Conservation (phyloP, 2,329 filamentous ascomycete species). For the Nothopassalora personata region DNA sequence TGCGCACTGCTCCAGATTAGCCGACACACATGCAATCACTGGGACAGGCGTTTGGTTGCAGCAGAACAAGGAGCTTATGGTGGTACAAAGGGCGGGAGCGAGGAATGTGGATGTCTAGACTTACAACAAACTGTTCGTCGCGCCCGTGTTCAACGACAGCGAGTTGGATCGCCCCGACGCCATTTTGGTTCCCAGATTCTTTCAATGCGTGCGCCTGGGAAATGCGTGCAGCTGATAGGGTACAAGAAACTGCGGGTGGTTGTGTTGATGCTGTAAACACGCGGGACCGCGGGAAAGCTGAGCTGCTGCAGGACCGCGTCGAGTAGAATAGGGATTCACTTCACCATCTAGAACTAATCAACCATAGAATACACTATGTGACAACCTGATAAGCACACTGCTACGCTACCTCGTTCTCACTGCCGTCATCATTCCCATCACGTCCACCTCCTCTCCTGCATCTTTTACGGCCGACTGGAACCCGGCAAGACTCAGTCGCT, state of each 20-base stretch:
- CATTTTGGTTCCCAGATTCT: conserved; percentile 20
- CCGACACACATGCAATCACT: neutral
- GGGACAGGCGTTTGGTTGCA: neutral
- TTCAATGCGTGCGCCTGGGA: neutral
- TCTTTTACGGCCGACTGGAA: too few species aligned
- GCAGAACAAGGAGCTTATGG: neutral
- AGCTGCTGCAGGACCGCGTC: neutral
- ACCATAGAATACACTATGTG: too few species aligned
- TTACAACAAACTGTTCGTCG: conserved; percentile 33
- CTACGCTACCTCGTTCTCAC: neutral
- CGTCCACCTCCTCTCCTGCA: neutral
- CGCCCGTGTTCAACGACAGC: conserved; percentile 52
- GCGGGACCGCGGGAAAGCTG: neutral
- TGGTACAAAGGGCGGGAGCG: neutral
- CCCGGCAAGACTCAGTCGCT: too few species aligned
- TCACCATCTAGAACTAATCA: neutral
- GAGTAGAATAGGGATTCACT: neutral
- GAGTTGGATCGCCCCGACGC: conserved; percentile 46
- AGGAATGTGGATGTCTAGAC: conserved; percentile 19
- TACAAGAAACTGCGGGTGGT: neutral
- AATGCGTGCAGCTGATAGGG: neutral
- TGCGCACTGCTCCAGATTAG: conserved; percentile 9
- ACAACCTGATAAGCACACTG: too few species aligned
- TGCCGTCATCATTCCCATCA: neutral
- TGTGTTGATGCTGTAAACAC: neutral